Conservation (phyloP, 805 yeast genomes). For the Wickerhamomyces kurtzmanii region DNA sequence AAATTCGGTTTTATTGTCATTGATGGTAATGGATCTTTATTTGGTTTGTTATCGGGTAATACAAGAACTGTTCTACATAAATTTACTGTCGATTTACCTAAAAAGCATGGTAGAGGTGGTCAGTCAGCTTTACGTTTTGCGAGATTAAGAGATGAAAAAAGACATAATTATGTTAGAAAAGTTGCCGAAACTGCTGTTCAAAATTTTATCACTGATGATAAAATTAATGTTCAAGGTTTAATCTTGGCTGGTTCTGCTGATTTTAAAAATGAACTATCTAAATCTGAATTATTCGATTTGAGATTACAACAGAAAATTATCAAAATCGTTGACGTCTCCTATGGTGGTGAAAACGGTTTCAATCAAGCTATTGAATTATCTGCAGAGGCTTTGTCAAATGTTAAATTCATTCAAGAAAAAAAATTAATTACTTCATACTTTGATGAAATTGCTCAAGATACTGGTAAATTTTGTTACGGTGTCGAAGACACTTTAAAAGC, state of each 20-base stretch:
- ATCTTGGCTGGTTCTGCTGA: slow-evolving; percentile 99
- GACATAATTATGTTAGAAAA: slow-evolving; percentile 97
- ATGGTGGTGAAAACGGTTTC: slow-evolving; percentile 99
- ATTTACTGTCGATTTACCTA: slow-evolving; percentile 95
- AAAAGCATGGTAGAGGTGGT: slow-evolving; percentile 99
- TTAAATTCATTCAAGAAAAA: slow-evolving; percentile 97
- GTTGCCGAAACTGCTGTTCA: slow-evolving; percentile 98
- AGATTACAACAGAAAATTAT: slow-evolving; percentile 83
- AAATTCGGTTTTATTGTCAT: slow-evolving; percentile 95
- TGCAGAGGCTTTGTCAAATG: slow-evolving; percentile 94
- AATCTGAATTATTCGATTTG: slow-evolving; percentile 86
- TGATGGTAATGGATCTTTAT: slow-evolving; percentile 99
- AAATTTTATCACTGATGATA: slow-evolving; percentile 90
- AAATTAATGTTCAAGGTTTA: slow-evolving; percentile 88
- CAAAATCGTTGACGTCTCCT: slow-evolving; percentile 91
- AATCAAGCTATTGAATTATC: slow-evolving; percentile 98
- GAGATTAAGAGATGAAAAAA: slow-evolving; percentile 96
- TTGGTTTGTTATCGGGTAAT: slow-evolving; percentile 93
- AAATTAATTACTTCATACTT: slow-evolving; percentile 85
- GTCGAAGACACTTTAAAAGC: slow-evolving; percentile 95
- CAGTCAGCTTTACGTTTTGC: slow-evolving; percentile 99
- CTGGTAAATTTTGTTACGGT: slow-evolving; percentile 97
- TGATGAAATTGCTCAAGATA: slow-evolving; percentile 95
- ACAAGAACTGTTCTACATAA: slow-evolving; percentile 94
- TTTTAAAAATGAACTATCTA: slow-evolving; percentile 89